Conservation (phyloP, 345 rosid genomes). For the Populus davidiana region DNA sequence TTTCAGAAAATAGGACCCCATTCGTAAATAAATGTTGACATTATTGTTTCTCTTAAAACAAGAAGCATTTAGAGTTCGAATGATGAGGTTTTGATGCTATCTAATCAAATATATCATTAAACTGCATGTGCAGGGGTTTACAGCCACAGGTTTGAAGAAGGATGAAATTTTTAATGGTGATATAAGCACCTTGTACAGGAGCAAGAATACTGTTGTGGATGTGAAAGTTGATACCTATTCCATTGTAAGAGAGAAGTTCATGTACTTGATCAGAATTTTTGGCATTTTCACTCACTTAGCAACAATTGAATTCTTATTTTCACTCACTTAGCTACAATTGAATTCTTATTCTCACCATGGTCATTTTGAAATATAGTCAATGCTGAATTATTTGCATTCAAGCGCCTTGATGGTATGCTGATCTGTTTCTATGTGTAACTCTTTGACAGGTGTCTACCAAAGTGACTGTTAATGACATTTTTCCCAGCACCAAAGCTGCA, state of each 20-base stretch:
- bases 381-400: background rate
- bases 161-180: slow-evolving; percentile 64
- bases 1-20: background rate
- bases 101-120: background rate
- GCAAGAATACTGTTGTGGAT: slow-evolving; percentile 63
- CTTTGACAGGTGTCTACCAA: slow-evolving; percentile 55
- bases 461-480: slow-evolving; percentile 56
- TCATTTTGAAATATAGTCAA: background rate
- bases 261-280: background rate
- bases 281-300: background rate
- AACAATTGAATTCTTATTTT: background rate
- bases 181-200: slow-evolving; percentile 58
- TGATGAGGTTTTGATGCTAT: background rate
- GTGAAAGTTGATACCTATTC: slow-evolving; percentile 71
- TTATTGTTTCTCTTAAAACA: background rate
- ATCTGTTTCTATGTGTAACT: background rate
- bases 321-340: background rate
- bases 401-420: background rate
- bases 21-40: background rate
- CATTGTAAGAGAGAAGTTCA: slow-evolving; percentile 43
- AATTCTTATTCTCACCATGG: background rate
- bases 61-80: background rate
- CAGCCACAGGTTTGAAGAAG: slow-evolving; percentile 69
- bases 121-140: slow-evolving; percentile 50
- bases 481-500: slow-evolving; percentile 56